phyloP scores from a whole-genome alignment of 257 asterid species.

The Sherardia arvensis region DNA sequence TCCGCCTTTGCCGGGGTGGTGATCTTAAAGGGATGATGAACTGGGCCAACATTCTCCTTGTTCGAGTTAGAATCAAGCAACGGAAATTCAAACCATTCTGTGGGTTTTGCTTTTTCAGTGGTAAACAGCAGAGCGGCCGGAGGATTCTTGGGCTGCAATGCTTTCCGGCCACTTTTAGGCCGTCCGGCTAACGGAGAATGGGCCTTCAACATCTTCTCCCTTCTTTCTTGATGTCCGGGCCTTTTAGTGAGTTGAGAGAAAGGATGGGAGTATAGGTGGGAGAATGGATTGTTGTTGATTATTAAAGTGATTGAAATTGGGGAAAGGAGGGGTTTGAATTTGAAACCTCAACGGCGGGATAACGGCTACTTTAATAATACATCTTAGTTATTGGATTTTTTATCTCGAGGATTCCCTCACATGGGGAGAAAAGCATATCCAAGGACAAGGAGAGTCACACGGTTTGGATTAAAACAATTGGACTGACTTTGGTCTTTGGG shows the following conservation, averaged over 20 bases:
- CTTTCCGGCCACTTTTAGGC: slow-evolving; percentile 26
- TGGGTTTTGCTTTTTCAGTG: slow-evolving; percentile 9
- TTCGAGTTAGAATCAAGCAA: slow-evolving; percentile 22
- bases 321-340: slow-evolving; percentile 4
- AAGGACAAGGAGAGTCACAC: not conserved
- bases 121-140: slow-evolving; percentile 11
- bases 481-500: no score
- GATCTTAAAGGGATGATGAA: slow-evolving; percentile 22
- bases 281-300: not conserved
- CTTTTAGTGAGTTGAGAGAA: not conserved
- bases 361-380: slow-evolving; percentile 10
- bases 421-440: not conserved
- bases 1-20: slow-evolving; percentile 12
- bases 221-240: not conserved
- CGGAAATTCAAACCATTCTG: slow-evolving; percentile 15
- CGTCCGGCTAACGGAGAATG: slow-evolving; percentile 14
- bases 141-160: slow-evolving; percentile 43
- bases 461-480: no score
- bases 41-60: slow-evolving; percentile 40
- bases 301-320: not conserved
- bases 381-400: not conserved
- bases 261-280: not conserved
- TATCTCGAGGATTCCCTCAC: not conserved
- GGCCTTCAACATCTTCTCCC: slow-evolving; percentile 11
- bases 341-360: slow-evolving; percentile 11